phyloP scores from a whole-genome alignment of 805 yeast genomes.

The Yamadazyma scolyti region DNA sequence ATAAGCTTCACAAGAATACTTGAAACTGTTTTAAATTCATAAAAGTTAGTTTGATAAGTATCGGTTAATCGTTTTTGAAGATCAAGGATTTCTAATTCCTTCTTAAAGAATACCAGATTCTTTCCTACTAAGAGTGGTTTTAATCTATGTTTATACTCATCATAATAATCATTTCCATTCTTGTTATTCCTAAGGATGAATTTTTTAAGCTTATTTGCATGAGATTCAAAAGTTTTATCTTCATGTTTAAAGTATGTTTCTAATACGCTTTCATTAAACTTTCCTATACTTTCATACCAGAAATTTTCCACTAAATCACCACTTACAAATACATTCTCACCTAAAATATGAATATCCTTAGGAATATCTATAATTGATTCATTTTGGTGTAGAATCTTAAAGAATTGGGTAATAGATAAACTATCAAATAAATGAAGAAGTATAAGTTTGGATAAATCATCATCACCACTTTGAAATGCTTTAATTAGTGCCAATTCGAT shows the following conservation, averaged over 20 bases:
- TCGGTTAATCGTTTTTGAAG: conserved; percentile 29
- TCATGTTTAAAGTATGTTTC: conserved; percentile 29
- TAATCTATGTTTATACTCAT: conserved; percentile 21
- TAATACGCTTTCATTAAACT: conserved; percentile 16
- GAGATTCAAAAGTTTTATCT: conserved; percentile 22
- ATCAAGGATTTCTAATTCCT: conserved; percentile 30
- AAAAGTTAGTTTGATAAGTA: conserved; percentile 30
- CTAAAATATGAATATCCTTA: conserved; percentile 7
- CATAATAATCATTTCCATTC: too few relatives aligned
- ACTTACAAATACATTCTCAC: conserved; percentile 20
- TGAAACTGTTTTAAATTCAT: conserved; percentile 20
- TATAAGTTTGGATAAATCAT: conserved; percentile 57
- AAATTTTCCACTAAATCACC: conserved; percentile 38
- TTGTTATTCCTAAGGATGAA: too few relatives aligned
- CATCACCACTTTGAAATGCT: conserved; percentile 58
- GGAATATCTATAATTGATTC: conserved; percentile 31
- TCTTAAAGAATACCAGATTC: too few relatives aligned
- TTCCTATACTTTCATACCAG: conserved; percentile 32
- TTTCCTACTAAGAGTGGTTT: conserved; percentile 16
- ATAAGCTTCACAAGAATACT: conserved; percentile 25
- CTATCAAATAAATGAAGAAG: conserved; percentile 52
- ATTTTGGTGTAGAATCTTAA: conserved; percentile 55
- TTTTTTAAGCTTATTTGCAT: too few relatives aligned
- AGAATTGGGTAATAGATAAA: conserved; percentile 63
- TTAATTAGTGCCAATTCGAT: conserved; percentile 64